A percentile compares a stretch with the other conserved stretches of the same genome.
These are phyloP conservation scores for Agrocybe praecox DNA, from an alignment of 768 basidiomycete species.

Conservation along the genomic window DNA sequence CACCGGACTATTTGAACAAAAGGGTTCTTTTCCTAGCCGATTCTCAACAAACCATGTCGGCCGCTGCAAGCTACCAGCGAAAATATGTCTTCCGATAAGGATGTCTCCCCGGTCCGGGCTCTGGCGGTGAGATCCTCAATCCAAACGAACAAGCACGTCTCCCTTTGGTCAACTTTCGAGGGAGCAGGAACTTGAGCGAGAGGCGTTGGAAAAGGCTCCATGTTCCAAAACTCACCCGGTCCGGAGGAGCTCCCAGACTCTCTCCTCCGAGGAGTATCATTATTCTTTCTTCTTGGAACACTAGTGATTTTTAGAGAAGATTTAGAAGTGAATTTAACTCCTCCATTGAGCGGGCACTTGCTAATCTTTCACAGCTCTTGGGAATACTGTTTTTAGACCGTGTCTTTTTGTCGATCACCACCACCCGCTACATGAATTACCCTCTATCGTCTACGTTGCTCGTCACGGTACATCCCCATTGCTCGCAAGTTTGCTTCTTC, in stretches of 20 bases:
- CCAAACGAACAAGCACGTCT: too few relatives aligned
- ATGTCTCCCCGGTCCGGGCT: too few relatives aligned
- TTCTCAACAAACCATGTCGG: too few relatives aligned
- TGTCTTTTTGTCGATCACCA: conserved; percentile 8
- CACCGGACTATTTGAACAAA: too few relatives aligned
- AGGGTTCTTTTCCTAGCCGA: too few relatives aligned
- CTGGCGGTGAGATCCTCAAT: too few relatives aligned
- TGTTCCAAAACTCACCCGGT: conserved; percentile 86
- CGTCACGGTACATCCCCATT: conserved; percentile 8
- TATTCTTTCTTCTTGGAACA: conserved; percentile 11
- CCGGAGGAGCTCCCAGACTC: conserved; percentile 80
- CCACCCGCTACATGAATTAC: background rate
- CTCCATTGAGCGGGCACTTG: conserved; percentile 1
- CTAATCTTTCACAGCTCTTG: conserved; percentile 14
- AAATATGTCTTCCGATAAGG: too few relatives aligned
- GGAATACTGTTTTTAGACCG: conserved; percentile 19
- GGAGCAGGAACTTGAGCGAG: conserved; percentile 32
- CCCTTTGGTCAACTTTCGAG: conserved; percentile 15
- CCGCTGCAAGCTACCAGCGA: too few relatives aligned
- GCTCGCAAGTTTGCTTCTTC: too few relatives aligned
- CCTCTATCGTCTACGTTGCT: conserved; percentile 8
- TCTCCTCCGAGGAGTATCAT: conserved; percentile 43
- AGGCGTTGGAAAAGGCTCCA: conserved; percentile 50
- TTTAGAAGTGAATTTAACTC: conserved; percentile 27
- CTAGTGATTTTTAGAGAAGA: conserved; percentile 25